Base-by-base conservation (phyloP, 2,329 filamentous ascomycete genomes). In the Aurifilum marmelostoma region DNA sequence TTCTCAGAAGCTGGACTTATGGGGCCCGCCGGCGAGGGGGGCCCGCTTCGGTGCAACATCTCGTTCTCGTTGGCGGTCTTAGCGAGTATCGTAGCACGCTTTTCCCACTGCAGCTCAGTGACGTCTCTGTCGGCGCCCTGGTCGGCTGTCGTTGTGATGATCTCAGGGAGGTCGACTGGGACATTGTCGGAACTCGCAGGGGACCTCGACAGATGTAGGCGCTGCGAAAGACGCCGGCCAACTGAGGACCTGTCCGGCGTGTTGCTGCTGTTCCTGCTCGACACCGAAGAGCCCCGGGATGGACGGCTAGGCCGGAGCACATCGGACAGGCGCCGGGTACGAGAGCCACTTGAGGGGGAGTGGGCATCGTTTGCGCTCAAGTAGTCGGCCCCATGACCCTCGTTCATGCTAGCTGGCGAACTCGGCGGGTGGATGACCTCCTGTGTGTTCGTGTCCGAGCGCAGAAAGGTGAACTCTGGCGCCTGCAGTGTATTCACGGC, bases 81-180 rank as follows among this genome's bases (percentile, higher is more conserved):
- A 60, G 93, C 95, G 73, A 98, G 83, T 70, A 97, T 88, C n/a
- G 94, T 97, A 37, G 96, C 96, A 70, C 95, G 87, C 82, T 92
- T 91, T 84, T 98, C 96, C 96, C 96, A 99, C 80, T 91, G 87
- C 69, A 88, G 88, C 83, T 97, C 92, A 71, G 78, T 76, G 58
- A 75, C 78, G 60, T 81, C 80, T 69, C 73, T 77, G 65, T 83
- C 81, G 34, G 86, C 84, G 72, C 84, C 81, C 69, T 78, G 80
- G 73, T 84, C 83, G 72, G 80, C 77, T 73, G 81, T 78, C 78
- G 73, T 81, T 77, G 76, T 77, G 64, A 84, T 81, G 68, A 97
- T 93, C 71, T 90, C 90, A 29, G 94, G 94, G 65, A 98, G 85
- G 80, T 97, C 87, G 66, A 86, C 80, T 1, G 96, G 95, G 50